These are phyloP conservation scores for Naegleria lovaniensis DNA, from an alignment of 208 protist species.

Conservation along the genomic window DNA sequence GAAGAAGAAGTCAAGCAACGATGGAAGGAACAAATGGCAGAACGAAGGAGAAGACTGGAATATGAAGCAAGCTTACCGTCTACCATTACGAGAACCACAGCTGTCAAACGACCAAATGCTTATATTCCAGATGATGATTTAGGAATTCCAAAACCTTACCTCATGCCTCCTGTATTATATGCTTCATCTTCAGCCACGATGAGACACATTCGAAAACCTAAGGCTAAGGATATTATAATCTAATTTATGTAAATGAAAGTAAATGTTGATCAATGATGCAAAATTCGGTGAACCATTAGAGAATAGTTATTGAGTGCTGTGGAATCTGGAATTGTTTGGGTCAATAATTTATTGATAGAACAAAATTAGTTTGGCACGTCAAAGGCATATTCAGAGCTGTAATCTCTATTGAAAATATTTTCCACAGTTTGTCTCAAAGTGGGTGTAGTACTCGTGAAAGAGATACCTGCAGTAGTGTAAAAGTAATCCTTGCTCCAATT, in stretches of 20 bases:
- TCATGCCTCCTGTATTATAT: background rate
- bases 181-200: background rate
- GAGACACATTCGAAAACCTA: conserved; percentile 19
- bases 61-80: conserved; percentile 26
- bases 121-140: conserved; percentile 79
- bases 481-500: conserved; percentile 58
- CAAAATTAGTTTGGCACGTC: background rate
- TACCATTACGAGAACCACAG: conserved; percentile 55
- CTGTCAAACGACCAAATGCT: conserved; percentile 67
- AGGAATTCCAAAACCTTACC: conserved; percentile 68
- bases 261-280: no score
- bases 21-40: conserved; percentile 58
- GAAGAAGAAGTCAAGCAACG: conserved; percentile 48
- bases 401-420: conserved; percentile 10
- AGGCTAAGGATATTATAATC: background rate
- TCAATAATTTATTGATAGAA: no score
- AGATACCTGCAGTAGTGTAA: conserved; percentile 48
- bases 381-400: background rate
- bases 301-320: no score
- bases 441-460: background rate
- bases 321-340: no score
- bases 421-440: background rate
- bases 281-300: no score
- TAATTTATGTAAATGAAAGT: background rate
- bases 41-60: conserved; percentile 47